Conservation (phyloP, 83 land plant species). For the Thuja plicata region DNA sequence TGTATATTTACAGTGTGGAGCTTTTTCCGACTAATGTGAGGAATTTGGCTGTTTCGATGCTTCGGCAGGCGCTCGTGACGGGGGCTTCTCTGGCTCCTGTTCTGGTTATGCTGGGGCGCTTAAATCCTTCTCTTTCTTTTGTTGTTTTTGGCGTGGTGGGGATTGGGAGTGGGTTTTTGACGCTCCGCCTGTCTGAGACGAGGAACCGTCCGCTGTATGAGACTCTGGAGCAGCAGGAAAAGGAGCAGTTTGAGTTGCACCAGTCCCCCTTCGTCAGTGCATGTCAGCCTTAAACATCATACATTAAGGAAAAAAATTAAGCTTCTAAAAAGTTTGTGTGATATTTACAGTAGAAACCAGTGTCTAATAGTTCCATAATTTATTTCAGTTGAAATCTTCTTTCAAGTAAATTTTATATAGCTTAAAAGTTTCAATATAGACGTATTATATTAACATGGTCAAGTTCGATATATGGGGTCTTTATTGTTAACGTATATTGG, state of each 20-base stretch:
- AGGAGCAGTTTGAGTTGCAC: neutral
- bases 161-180: constrained; percentile 27
- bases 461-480: no score
- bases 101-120: constrained; percentile 32
- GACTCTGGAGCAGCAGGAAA: constrained; percentile 55
- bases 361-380: no score
- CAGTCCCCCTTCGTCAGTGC: no score
- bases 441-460: no score
- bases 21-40: constrained; percentile 57
- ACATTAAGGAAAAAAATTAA: no score
- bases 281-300: no score
- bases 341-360: no score
- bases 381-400: no score
- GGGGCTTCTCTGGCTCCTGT: constrained; percentile 50
- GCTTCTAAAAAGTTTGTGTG: no score
- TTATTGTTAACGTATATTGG: no score
- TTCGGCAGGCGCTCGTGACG: constrained; percentile 50
- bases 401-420: no score
- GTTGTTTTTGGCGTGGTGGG: constrained; percentile 28
- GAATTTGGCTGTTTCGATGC: constrained; percentile 48
- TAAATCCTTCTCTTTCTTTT: constrained; percentile 38
- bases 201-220: constrained; percentile 47
- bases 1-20: constrained; percentile 53
- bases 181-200: constrained; percentile 43
- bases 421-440: no score